Evolutionary conservation across 2,329 filamentous ascomycete species (phyloP).

Genomic region (Exophiala sp.): DNA sequence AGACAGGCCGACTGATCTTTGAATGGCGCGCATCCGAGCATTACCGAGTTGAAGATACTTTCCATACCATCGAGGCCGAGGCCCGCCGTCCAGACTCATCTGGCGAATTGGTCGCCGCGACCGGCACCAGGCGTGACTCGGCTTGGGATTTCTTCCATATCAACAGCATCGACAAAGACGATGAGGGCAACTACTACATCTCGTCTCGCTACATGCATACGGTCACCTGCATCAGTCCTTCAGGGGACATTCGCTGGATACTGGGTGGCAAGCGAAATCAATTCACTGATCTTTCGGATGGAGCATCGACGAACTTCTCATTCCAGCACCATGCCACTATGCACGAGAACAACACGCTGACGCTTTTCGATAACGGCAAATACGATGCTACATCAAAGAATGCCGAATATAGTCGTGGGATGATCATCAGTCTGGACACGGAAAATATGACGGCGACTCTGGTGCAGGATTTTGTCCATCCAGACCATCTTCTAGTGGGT

Average conservation of each 20-base stretch:
- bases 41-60: conserved; percentile 30
- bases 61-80: conserved; percentile 17
- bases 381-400: background rate
- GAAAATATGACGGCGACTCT: conserved; percentile 42
- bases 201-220: conserved; percentile 40
- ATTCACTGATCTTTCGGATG: conserved; percentile 39
- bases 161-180: conserved; percentile 50
- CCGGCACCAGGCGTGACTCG: conserved; percentile 11
- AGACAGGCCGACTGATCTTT: conserved; percentile 41
- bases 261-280: conserved; percentile 45
- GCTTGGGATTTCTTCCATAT: conserved; percentile 54
- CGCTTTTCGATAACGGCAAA: conserved; percentile 39
- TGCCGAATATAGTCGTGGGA: conserved; percentile 40
- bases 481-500: background rate
- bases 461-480: conserved; percentile 34
- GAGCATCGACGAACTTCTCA: conserved; percentile 43
- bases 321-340: conserved; percentile 48
- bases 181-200: conserved; percentile 41
- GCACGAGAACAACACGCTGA: conserved; percentile 31
- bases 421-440: conserved; percentile 39
- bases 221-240: conserved; percentile 41
- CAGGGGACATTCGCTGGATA: conserved; percentile 42
- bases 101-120: background rate
- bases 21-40: conserved; percentile 46
- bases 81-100: background rate